Conservation (phyloP, 75 land plant species). For the Sequoia sempervirens region DNA sequence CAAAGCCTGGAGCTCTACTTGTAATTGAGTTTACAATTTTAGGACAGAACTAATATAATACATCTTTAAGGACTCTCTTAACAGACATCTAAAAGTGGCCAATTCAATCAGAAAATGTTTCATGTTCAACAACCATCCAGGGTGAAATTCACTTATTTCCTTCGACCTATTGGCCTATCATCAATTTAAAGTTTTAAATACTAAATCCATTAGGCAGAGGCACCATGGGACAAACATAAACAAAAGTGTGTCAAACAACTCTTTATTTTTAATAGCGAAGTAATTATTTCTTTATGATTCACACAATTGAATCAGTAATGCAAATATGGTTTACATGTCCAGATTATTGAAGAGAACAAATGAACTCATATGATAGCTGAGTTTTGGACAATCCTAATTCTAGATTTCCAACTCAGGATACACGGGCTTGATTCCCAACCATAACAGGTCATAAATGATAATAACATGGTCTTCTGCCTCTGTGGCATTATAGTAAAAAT, state of each 20-base stretch:
- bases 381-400: background rate
- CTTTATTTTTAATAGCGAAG: background rate
- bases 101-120: background rate
- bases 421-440: background rate
- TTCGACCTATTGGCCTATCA: background rate
- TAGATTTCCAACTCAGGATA: background rate
- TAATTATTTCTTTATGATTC: background rate
- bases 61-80: background rate
- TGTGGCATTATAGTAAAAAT: conserved; percentile 5
- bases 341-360: conserved; percentile 7
- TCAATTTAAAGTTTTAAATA: background rate
- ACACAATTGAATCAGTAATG: background rate
- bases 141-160: background rate
- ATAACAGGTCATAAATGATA: background rate
- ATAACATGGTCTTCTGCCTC: background rate
- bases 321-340: background rate
- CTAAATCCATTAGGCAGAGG: background rate
- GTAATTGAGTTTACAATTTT: background rate
- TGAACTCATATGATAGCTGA: background rate
- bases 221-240: background rate
- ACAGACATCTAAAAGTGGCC: background rate
- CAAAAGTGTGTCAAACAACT: background rate
- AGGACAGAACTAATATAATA: background rate
- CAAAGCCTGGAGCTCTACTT: background rate
- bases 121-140: background rate